Evolutionary conservation across 2,329 filamentous ascomycete species (phyloP), one percentile per base, ranked within the genome.

Genomic region (Calcarisporium arbuscula): DNA sequence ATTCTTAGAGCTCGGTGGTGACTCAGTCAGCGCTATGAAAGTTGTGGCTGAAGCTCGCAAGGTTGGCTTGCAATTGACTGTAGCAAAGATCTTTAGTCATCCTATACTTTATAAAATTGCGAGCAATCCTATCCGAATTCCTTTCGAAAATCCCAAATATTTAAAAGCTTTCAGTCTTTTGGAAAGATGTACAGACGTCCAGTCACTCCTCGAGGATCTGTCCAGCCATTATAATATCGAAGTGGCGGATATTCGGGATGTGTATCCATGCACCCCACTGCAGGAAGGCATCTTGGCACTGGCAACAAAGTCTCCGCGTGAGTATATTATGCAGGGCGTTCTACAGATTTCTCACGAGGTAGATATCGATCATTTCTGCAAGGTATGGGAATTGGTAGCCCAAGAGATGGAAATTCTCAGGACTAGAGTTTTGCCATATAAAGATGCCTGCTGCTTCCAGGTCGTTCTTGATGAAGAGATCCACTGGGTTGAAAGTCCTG

Each of bases 21-120:
- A 70, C 48, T 70, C 66, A 0, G 49, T 70, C 9, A 51, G 53
- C 5, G 64, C 65, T 0, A 68, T 69, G 64, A 59, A 54, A 32
- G 47, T 68, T 1, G 60, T 65, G 11, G 30, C 35, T 21, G 12
- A 21, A n/a, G 26, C 19, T 16, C 28, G 32, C 16, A 31, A 28
- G 11, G 12, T 19, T 10, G 27, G 32, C n/a, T 27, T 28, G 14
- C 14, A 28, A 11, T 10, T 41, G 11, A 38, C 16, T 18, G 31
- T 38, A 5, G 23, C 20, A 12, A 32, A 30, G 8, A 35, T 31
- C 18, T 41, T 38, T 23, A 19, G 22, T 15, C 29, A 41, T 27
- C 31, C 38, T 7, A 34, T 15, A 7, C 31, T 41, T 12, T 16
- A 19, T 19, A 31, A 34, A 18, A 27, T 41, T 27, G 38, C 38